Evolutionary conservation across 1,139 yeast genomes (phyloP), one percentile per base, ranked within the genome.

Genomic region (Pichia sp.): DNA sequence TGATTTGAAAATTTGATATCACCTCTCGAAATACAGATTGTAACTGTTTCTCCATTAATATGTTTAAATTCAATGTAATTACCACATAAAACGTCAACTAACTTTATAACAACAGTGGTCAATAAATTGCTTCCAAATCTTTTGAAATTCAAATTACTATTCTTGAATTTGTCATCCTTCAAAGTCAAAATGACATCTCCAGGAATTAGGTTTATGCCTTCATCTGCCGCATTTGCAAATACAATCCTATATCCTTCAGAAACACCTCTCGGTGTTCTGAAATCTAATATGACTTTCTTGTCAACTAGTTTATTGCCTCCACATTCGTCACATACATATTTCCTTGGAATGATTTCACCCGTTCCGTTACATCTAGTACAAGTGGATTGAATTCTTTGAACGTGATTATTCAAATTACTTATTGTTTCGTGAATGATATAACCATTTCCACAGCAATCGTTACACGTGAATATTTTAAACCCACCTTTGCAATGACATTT

Each of bases 181-280:
- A 68, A 59, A 5, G 66, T 65, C 4, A 82, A 73, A 2, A 81
- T 64, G 7, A 82, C 81, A 58, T 82, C 85, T 3, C 90, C 90
- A 0, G 88, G 85, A 1, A 73, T 63, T 2, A 77, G 64, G 50
- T 72, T 69, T 34, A 73, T 63, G 0, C 81, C 82, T 57, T 81
- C 84, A 53, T 82, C 88, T 0, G 81, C 85, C 52, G 76, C 81
- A 3, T 79, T 76, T 27, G 70, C 67, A 26, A 80, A 60, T 1
- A 77, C 63, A 27, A 80, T 70, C 43, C 67, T 64, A 49, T 77
- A 77, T 0, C 80, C 79, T 43, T 72, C 60, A 39, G 60, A 60
- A 35, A 75, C 65, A 1, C 87, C 87, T 3, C 80, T 78, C 29
- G 70, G 66, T 2, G 79, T 67, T 27, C 64, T 63, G 5, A 81